phyloP scores from a whole-genome alignment of 306 rosid species.

The Vigna angularis region DNA sequence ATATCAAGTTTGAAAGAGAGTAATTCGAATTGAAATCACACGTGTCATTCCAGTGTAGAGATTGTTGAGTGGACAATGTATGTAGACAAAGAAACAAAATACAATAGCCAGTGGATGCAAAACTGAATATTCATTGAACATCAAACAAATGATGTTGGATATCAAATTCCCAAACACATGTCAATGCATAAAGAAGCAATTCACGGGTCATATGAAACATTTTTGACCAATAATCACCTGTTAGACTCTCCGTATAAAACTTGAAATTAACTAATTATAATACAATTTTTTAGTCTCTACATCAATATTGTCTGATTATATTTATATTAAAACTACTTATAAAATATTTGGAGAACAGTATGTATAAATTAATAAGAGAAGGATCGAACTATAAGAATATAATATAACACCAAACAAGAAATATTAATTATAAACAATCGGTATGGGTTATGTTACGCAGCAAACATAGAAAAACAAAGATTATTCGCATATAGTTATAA shows the following conservation, averaged over 20 bases:
- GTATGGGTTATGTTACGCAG: no score
- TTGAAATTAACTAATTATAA: neutral
- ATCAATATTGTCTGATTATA: neutral
- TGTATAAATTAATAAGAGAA: no score
- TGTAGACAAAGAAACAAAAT: conserved; percentile 22
- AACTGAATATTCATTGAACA: neutral
- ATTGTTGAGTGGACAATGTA: neutral
- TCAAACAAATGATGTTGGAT: conserved; percentile 19
- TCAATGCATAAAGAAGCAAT: neutral
- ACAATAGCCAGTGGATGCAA: neutral
- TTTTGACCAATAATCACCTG: neutral
- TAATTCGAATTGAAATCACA: neutral
- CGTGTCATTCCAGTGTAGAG: neutral
- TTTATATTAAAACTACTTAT: neutral
- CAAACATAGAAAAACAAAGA: no score
- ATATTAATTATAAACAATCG: no score
- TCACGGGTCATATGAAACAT: conserved; percentile 11
- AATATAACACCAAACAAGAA: no score
- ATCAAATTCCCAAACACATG: conserved; percentile 22
- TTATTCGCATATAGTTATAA: no score
- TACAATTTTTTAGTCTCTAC: neutral
- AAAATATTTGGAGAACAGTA: neutral
- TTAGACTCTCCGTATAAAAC: neutral
- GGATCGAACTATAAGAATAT: no score
- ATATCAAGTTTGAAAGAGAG: neutral